A percentile compares a stretch with the other conserved stretches of the same genome.
Evolutionary conservation across 2,329 filamentous ascomycete species (phyloP).

Genomic region (Trichophyton schoenleinii): DNA sequence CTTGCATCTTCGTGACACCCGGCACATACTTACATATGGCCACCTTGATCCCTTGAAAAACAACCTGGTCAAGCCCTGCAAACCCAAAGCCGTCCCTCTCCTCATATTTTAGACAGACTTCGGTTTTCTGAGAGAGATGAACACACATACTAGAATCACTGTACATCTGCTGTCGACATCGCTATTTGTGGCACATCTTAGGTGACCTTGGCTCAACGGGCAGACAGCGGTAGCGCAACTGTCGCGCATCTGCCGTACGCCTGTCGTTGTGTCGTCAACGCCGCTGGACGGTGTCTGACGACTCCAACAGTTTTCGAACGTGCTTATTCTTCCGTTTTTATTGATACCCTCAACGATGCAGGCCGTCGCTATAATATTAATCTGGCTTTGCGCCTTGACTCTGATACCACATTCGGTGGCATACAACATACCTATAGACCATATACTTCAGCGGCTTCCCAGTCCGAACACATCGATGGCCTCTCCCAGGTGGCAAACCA

Average conservation of each 20-base stretch:
- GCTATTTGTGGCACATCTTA: not conserved
- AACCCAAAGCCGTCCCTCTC: not conserved
- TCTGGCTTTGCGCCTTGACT: constrained; percentile 4
- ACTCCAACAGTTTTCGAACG: not conserved
- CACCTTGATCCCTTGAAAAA: not conserved
- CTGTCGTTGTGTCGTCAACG: constrained; percentile 2
- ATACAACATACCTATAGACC: not conserved
- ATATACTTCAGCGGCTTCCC: not conserved
- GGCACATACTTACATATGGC: not conserved
- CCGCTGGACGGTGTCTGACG: constrained; percentile 10
- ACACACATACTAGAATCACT: not conserved
- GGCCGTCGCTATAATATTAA: constrained; percentile 9
- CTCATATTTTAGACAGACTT: not conserved
- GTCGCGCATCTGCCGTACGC: not conserved
- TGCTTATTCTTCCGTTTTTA: constrained; percentile 1
- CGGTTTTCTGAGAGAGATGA: not conserved
- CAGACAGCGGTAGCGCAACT: not conserved
- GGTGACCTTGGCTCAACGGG: not conserved
- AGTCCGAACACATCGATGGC: not conserved
- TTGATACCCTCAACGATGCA: constrained; percentile 8
- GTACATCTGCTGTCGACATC: not conserved
- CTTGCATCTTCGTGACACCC: not conserved
- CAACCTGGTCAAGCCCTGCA: not conserved
- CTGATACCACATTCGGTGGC: constrained; percentile 3
- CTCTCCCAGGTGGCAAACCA: not conserved